A percentile compares a stretch with the other conserved stretches of the same genome.
These are phyloP conservation scores for Pythium graminicola DNA, from an alignment of 352 stramenopile genomes.

Conservation along the genomic window DNA sequence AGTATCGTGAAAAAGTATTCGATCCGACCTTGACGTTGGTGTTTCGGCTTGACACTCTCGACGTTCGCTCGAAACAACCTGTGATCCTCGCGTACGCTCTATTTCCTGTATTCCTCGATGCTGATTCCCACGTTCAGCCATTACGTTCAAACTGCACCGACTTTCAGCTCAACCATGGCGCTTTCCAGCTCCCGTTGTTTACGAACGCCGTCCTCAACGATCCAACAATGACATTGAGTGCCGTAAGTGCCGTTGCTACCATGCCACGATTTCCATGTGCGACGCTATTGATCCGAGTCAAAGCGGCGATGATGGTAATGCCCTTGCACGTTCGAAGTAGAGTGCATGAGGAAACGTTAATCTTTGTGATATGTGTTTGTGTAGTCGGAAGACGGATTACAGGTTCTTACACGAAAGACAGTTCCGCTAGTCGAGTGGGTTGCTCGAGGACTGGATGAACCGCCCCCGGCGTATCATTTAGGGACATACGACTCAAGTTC, in stretches of 20 bases:
- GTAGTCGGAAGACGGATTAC: slow-evolving; percentile 52
- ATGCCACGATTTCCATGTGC: slow-evolving; percentile 66
- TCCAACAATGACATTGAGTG: slow-evolving; percentile 27
- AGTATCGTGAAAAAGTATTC: slow-evolving; percentile 70
- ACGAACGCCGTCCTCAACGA: slow-evolving; percentile 34
- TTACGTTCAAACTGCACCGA: slow-evolving; percentile 39
- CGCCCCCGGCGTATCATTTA: slow-evolving; percentile 39
- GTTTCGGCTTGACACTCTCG: slow-evolving; percentile 79
- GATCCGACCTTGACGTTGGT: slow-evolving; percentile 80
- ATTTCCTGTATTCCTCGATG: slow-evolving; percentile 69
- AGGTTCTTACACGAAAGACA: slow-evolving; percentile 49
- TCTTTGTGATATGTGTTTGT: background rate
- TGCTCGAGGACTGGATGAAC: slow-evolving; percentile 34
- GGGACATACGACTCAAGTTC: slow-evolving; percentile 47
- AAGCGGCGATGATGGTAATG: slow-evolving; percentile 37
- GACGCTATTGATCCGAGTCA: slow-evolving; percentile 69
- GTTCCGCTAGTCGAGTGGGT: slow-evolving; percentile 44
- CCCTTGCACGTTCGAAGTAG: background rate
- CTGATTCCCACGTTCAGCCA: slow-evolving; percentile 46
- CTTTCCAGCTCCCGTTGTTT: slow-evolving; percentile 76
- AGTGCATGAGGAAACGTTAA: no score
- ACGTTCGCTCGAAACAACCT: slow-evolving; percentile 38
- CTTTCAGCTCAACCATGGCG: slow-evolving; percentile 58
- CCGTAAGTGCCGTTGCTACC: slow-evolving; percentile 25
- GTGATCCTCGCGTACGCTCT: slow-evolving; percentile 71